These are phyloP conservation scores for Mallotus nudiflorus DNA, from an alignment of 345 rosid species.

Conservation along the genomic window DNA sequence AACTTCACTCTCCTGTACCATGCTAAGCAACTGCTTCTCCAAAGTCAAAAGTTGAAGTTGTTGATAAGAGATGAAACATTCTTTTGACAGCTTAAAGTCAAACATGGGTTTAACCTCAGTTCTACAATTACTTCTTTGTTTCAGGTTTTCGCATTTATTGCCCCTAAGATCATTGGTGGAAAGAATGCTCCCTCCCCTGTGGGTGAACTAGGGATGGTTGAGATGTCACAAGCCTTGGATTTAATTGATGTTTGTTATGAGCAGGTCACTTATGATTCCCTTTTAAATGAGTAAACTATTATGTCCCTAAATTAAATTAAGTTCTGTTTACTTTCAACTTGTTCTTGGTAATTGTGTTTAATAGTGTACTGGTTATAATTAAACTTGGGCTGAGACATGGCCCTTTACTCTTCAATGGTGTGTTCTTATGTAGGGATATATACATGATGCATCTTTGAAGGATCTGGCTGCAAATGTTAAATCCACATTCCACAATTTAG, in stretches of 20 bases:
- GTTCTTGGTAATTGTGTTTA: too few relatives aligned
- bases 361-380: too few relatives aligned
- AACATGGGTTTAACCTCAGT: background rate
- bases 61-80: background rate
- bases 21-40: background rate
- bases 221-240: constrained; percentile 96
- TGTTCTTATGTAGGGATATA: too few relatives aligned
- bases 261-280: constrained; percentile 48
- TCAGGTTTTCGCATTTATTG: constrained; percentile 89
- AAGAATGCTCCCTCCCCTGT: constrained; percentile 87
- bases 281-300: too few relatives aligned
- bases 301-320: too few relatives aligned
- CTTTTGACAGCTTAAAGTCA: background rate
- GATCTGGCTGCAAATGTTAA: too few relatives aligned
- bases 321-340: too few relatives aligned
- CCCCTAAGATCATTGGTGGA: constrained; percentile 96
- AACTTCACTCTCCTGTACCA: background rate
- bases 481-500: too few relatives aligned
- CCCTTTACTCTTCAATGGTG: too few relatives aligned
- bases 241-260: constrained; percentile 77
- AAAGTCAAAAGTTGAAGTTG: too few relatives aligned
- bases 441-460: too few relatives aligned
- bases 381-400: too few relatives aligned
- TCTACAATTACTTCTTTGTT: background rate
- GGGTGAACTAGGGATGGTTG: constrained; percentile 98